A percentile compares a stretch with the other conserved stretches of the same genome.
phyloP scores from a whole-genome alignment of 2,329 filamentous ascomycete species.

The Hirsutella thompsonii region DNA sequence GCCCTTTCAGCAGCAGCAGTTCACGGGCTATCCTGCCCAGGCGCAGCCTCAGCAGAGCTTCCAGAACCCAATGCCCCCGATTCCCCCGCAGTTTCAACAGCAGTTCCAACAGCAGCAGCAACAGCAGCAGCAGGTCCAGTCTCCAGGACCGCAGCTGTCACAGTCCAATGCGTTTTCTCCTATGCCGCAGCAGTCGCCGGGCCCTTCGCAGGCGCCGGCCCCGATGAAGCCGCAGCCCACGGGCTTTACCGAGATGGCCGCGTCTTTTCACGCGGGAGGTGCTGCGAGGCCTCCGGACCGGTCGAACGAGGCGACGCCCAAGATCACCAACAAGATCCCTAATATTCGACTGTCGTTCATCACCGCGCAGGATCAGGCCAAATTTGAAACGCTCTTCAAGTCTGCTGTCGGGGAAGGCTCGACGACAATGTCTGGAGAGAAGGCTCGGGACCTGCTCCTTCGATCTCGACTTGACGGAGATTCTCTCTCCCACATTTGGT shows the following conservation, averaged over 20 bases:
- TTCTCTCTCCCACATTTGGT: constrained; percentile 88
- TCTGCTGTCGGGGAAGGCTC: constrained; percentile 77
- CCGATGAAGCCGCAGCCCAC: constrained; percentile 54
- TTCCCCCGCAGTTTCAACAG: constrained; percentile 46
- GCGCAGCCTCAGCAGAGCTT: constrained; percentile 45
- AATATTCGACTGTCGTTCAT: constrained; percentile 94
- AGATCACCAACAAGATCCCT: constrained; percentile 65
- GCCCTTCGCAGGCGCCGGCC: constrained; percentile 37
- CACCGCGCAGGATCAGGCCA: constrained; percentile 84
- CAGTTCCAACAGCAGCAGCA: constrained; percentile 43
- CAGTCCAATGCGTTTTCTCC: constrained; percentile 28
- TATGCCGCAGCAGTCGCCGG: constrained; percentile 33
- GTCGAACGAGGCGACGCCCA: constrained; percentile 28
- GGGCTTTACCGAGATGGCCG: constrained; percentile 53
- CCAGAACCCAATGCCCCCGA: constrained; percentile 44
- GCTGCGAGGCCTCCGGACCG: constrained; percentile 30
- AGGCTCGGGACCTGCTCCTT: constrained; percentile 78
- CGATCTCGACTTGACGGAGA: constrained; percentile 81
- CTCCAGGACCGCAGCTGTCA: constrained; percentile 19
- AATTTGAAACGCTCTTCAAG: constrained; percentile 96
- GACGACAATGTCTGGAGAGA: constrained; percentile 81
- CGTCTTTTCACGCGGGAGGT: constrained; percentile 46
- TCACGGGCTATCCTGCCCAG: constrained; percentile 47
- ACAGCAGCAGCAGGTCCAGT: constrained; percentile 29
- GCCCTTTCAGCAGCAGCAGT: constrained; percentile 50